phyloP scores from a whole-genome alignment of 805 yeast genomes.

The Candida nitratophila region DNA sequence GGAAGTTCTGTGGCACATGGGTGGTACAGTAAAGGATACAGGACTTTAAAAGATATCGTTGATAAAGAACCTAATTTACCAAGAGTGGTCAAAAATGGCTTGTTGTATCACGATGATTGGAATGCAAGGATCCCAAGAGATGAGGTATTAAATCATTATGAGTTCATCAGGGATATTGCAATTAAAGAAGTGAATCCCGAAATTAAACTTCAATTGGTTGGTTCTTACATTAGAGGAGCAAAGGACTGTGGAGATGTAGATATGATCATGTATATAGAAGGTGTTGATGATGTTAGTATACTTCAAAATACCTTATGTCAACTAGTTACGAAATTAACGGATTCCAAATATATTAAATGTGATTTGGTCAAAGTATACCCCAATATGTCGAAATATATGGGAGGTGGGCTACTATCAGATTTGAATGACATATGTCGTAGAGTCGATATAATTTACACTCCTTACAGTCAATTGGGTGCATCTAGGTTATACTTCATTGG shows the following conservation, averaged over 20 bases:
- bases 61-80: constrained; percentile 15
- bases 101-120: constrained; percentile 43
- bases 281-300: constrained; percentile 16
- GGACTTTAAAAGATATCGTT: constrained; percentile 30
- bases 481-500: constrained; percentile 49
- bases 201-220: constrained; percentile 29
- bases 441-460: constrained; percentile 43
- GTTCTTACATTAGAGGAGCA: constrained; percentile 47
- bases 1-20: constrained; percentile 34
- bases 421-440: constrained; percentile 36
- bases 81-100: constrained; percentile 28
- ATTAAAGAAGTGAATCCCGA: not conserved
- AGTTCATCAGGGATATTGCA: constrained; percentile 21
- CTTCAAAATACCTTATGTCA: constrained; percentile 10
- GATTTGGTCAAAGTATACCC: constrained; percentile 11
- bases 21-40: constrained; percentile 33
- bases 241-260: constrained; percentile 46
- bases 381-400: constrained; percentile 24
- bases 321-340: constrained; percentile 8
- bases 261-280: constrained; percentile 34
- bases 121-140: constrained; percentile 34
- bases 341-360: constrained; percentile 15
- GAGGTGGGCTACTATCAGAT: constrained; percentile 27
- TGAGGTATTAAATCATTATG: constrained; percentile 35
- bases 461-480: constrained; percentile 39